A percentile compares a stretch with the other conserved stretches of the same genome.
These are phyloP conservation scores for Rhizopus microsporus DNA, from an alignment of 371 early-diverging fungal species.

Conservation along the genomic window DNA sequence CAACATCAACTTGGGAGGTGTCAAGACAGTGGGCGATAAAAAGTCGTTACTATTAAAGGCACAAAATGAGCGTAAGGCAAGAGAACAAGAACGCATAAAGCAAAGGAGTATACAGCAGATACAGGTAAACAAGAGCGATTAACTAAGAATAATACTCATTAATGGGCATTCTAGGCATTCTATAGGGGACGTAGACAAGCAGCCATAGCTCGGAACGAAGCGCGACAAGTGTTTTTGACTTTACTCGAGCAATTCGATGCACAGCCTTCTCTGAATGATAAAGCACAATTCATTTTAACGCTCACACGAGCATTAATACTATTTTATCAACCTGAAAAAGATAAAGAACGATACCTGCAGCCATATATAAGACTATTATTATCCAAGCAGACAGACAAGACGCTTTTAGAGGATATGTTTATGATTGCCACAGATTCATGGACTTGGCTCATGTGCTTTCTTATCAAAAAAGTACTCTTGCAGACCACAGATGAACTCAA, in stretches of 20 bases:
- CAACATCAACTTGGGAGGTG: conserved; percentile 83
- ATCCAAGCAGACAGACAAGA: not conserved
- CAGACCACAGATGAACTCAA: conserved; percentile 2
- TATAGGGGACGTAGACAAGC: conserved; percentile 42
- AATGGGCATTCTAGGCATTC: conserved; percentile 30
- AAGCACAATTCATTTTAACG: not conserved
- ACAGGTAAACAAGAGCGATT: conserved; percentile 53
- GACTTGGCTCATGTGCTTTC: conserved; percentile 25
- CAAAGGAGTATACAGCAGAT: conserved; percentile 61
- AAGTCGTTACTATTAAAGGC: conserved; percentile 69
- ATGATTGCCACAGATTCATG: conserved; percentile 15
- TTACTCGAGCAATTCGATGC: not conserved
- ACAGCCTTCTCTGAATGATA: not conserved
- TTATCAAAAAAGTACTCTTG: conserved; percentile 26
- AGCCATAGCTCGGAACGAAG: conserved; percentile 8
- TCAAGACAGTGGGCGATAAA: conserved; percentile 62
- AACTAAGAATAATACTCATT: not conserved
- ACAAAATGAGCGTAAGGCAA: conserved; percentile 70
- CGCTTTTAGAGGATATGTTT: conserved; percentile 9
- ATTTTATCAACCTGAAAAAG: conserved; percentile 19
- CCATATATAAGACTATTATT: not conserved
- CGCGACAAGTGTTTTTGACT: conserved; percentile 14
- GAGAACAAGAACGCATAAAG: conserved; percentile 73
- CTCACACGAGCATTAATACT: conserved; percentile 18
- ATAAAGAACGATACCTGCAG: not conserved